phyloP scores from a whole-genome alignment of 176 grass and related monocot genomes.

The Ananas comosus region DNA sequence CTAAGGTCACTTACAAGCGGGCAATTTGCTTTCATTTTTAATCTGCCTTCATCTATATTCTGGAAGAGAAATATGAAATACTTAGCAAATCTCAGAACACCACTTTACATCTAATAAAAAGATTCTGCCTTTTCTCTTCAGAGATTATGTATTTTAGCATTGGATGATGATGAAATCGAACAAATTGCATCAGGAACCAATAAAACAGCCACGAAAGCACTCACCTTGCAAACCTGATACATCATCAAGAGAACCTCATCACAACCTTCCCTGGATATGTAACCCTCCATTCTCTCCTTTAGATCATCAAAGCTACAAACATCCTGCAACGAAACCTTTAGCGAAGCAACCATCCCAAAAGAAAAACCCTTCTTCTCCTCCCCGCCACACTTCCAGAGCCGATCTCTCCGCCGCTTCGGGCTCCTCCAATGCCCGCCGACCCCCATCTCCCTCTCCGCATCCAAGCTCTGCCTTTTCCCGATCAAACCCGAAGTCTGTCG shows the following conservation, averaged over 20 bases:
- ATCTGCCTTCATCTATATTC: slow-evolving; percentile 51
- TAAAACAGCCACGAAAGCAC: neutral
- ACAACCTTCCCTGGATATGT: slow-evolving; percentile 39
- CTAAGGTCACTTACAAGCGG: slow-evolving; percentile 50
- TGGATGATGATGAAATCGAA: neutral
- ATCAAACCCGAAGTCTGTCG: neutral
- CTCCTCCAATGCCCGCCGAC: slow-evolving; percentile 13
- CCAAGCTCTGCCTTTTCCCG: slow-evolving; percentile 17
- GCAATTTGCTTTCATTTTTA: slow-evolving; percentile 49
- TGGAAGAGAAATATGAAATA: slow-evolving; percentile 20
- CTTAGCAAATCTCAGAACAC: neutral
- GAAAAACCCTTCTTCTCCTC: slow-evolving; percentile 21
- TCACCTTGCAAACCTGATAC: slow-evolving; percentile 50
- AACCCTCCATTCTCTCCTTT: slow-evolving; percentile 33
- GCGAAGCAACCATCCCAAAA: slow-evolving; percentile 14
- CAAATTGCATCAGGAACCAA: neutral
- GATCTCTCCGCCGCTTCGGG: slow-evolving; percentile 30
- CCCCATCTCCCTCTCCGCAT: neutral
- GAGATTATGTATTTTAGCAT: neutral
- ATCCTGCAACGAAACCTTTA: slow-evolving; percentile 39
- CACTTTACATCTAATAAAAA: neutral
- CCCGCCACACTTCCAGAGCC: neutral
- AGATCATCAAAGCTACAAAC: slow-evolving; percentile 52
- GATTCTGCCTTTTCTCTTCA: neutral
- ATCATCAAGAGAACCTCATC: slow-evolving; percentile 54